These are phyloP conservation scores for Acer saccharum DNA, from an alignment of 345 rosid genomes.

Conservation along the genomic window DNA sequence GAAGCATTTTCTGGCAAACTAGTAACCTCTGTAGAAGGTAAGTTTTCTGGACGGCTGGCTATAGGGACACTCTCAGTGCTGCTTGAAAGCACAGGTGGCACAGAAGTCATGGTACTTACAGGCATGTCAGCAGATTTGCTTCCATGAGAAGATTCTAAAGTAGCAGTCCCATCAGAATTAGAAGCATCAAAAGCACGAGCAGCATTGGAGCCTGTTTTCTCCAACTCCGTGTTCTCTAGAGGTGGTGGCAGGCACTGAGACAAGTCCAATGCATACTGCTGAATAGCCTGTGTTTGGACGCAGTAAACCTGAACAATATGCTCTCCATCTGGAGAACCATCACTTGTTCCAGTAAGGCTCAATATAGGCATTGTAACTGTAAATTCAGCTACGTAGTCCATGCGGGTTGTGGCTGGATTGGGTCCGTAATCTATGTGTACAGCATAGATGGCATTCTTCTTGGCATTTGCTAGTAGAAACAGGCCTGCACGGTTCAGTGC, in stretches of 20 bases:
- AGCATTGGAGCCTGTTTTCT: conserved; percentile 47
- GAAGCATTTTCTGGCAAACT: conserved; percentile 33
- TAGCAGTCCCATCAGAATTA: conserved; percentile 28
- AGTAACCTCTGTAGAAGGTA: conserved; percentile 42
- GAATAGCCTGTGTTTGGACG: conserved; percentile 77
- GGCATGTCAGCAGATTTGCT: conserved; percentile 35
- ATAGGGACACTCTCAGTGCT: conserved; percentile 29
- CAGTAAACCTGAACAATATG: conserved; percentile 68
- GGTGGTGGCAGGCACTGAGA: conserved; percentile 70
- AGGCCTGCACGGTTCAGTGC: conserved; percentile 63
- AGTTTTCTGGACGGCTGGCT: conserved; percentile 33
- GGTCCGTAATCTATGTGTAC: conserved; percentile 68
- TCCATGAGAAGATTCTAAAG: conserved; percentile 36
- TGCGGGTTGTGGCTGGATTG: conserved; percentile 58
- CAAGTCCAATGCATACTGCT: conserved; percentile 71
- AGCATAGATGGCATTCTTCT: conserved; percentile 74
- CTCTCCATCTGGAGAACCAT: conserved; percentile 56
- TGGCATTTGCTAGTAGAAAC: conserved; percentile 65
- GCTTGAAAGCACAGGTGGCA: conserved; percentile 25
- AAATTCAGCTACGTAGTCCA: conserved; percentile 77
- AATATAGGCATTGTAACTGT: conserved; percentile 80
- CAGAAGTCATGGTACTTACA: conserved; percentile 20
- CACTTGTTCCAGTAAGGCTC: conserved; percentile 78
- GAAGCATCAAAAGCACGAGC: conserved; percentile 36
- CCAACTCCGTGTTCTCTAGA: conserved; percentile 48